Conservation (phyloP, 2,329 filamentous ascomycete genomes). For the Periconia macrospinosa region DNA sequence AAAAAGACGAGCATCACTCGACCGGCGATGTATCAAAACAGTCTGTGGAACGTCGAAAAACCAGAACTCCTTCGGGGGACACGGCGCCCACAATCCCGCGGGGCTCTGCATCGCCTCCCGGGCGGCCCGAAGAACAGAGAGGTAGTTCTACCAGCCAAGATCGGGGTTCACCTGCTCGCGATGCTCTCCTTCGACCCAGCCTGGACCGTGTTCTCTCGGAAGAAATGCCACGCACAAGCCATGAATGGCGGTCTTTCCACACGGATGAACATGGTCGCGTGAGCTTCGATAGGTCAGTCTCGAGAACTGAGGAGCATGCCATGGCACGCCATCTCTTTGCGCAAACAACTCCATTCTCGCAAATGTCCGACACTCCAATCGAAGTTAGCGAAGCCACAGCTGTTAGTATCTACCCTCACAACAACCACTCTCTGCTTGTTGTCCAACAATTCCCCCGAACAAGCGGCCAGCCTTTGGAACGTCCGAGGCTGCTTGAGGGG, state of each 20-base stretch:
- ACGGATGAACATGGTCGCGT: constrained; percentile 37
- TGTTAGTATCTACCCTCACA: constrained; percentile 63
- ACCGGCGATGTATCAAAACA: constrained; percentile 7
- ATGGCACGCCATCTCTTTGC: constrained; percentile 51
- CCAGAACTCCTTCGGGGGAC: constrained; percentile 19
- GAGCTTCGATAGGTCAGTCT: constrained; percentile 41
- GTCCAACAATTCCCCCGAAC: constrained; percentile 55
- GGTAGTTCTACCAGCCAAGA: constrained; percentile 33
- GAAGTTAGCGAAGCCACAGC: constrained; percentile 65
- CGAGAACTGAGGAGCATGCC: constrained; percentile 43
- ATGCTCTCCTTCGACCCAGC: constrained; percentile 22
- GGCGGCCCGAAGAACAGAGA: constrained; percentile 31
- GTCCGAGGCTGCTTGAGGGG: constrained; percentile 17
- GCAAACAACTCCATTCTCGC: constrained; percentile 53
- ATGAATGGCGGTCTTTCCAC: constrained; percentile 33
- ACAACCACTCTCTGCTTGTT: constrained; percentile 65
- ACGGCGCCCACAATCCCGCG: constrained; percentile 20
- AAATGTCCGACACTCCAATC: constrained; percentile 53
- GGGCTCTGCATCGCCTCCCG: constrained; percentile 28
- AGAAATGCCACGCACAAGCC: constrained; percentile 33
- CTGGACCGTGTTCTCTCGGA: constrained; percentile 31
- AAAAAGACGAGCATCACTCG: constrained; percentile 15
- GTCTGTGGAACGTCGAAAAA: constrained; percentile 12
- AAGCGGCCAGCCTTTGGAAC: constrained; percentile 25
- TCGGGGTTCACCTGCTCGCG: constrained; percentile 29